Evolutionary conservation across 768 basidiomycete genomes (phyloP), one percentile per base, ranked within the genome.

Genomic region (Gymnopilus junonius): DNA sequence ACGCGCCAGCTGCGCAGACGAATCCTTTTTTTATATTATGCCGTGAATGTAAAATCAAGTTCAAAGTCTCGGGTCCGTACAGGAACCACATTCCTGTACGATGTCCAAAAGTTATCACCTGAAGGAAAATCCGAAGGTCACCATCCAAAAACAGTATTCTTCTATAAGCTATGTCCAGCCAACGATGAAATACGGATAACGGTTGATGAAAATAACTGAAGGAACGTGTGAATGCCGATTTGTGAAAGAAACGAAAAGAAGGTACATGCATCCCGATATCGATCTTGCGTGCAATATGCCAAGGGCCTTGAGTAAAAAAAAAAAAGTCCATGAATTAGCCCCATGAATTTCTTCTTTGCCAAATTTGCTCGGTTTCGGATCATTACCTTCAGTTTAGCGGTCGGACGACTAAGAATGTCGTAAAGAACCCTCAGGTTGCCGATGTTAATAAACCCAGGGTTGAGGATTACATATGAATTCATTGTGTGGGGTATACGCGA

Each of bases 401-500:
- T 51, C 48, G 31, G 31, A 51, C 48, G 48, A 51, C 48, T 55
- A 21, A 37, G 54, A 39, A 55, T 37, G 14, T 39, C 54, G 54
- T 39, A 55, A 39, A 39, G 39, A 6, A 55, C 35, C 54, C 39
- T 55, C 14, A 37, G 39, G 54, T 20, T 15, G 54, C 54, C 25
- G 34, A 6, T n/a, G n/a, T n/a, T n/a, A 8, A 40, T 17, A 21
- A 25, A 40, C 17, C 14, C 54, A 39, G 54, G 54, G 54, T 39
- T 25, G 54, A 25, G n/a, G 25, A 39, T n/a, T 39, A 40, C 25
- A 55, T n/a, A 31, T 32, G 48, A 32, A 51, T 32, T 51, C n/a
- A 50, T 55, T 40, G 54, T 55, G 54, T 55, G 54, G 54, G 54
- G 54, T 55, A 40, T 55, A 40, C 54, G 39, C 5, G 48, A 42